Evolutionary conservation across 2,329 filamentous ascomycete genomes (phyloP).

Genomic region (Fusarium sp.): DNA sequence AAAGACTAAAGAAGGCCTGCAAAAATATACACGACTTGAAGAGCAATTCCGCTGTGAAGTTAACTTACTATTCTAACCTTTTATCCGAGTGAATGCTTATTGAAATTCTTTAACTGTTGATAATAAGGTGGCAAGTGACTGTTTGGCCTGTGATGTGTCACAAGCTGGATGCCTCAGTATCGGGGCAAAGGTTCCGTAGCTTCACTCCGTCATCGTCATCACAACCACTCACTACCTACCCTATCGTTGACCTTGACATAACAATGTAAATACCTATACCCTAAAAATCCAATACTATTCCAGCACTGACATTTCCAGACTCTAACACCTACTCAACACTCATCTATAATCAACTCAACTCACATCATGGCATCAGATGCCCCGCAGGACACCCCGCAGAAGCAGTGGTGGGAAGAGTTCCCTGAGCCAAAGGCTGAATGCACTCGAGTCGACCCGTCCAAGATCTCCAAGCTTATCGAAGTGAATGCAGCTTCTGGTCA

Average conservation of each 20-base stretch:
- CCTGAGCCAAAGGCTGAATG: slow-evolving; percentile 56
- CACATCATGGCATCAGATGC: slow-evolving; percentile 40
- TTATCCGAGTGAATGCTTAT: too few species aligned
- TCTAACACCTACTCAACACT: too few species aligned
- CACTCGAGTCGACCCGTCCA: slow-evolving; percentile 52
- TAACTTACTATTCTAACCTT: too few species aligned
- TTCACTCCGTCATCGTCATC: slow-evolving; percentile 13
- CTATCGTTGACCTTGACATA: background rate
- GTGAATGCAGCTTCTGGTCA: slow-evolving; percentile 47
- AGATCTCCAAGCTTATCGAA: slow-evolving; percentile 57
- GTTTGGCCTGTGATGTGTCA: background rate
- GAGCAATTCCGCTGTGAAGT: too few species aligned
- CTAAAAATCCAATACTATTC: rapidly evolving
- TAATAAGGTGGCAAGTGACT: slow-evolving; percentile 1
- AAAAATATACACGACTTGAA: too few species aligned
- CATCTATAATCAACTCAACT: background rate
- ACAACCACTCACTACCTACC: background rate
- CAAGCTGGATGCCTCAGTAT: background rate
- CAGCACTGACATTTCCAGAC: background rate
- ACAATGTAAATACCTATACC: background rate
- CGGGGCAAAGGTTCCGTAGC: slow-evolving; percentile 23
- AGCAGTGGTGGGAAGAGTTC: slow-evolving; percentile 55
- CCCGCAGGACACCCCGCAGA: slow-evolving; percentile 41
- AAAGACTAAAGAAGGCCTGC: background rate
- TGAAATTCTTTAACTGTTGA: background rate